Conservation (phyloP, 1,284 basidiomycete species). For the Leccinum ponderosum region DNA sequence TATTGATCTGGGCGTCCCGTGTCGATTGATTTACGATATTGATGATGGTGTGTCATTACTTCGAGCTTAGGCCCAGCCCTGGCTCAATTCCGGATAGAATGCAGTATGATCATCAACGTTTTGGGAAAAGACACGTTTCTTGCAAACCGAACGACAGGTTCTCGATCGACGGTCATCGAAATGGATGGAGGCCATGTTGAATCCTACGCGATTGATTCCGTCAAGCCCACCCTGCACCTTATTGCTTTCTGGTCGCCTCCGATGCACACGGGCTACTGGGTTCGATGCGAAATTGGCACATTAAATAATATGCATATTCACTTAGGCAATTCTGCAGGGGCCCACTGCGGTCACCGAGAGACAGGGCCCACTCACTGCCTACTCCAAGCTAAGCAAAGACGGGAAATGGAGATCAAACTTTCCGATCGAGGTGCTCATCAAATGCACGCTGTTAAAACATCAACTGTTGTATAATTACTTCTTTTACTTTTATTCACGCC, state of each 20-base stretch:
- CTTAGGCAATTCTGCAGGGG: constrained; percentile 33
- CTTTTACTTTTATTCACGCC: too few relatives aligned
- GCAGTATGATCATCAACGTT: constrained; percentile 36
- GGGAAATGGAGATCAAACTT: neutral
- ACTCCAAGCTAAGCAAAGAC: neutral
- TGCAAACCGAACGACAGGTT: constrained; percentile 41
- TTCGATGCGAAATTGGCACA: constrained; percentile 17
- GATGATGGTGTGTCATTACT: constrained; percentile 27
- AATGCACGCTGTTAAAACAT: neutral
- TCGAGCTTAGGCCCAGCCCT: neutral
- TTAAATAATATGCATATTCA: constrained; percentile 7
- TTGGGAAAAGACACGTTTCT: constrained; percentile 27
- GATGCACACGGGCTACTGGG: constrained; percentile 34
- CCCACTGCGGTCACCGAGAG: constrained; percentile 24
- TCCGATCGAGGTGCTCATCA: neutral
- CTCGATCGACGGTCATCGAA: constrained; percentile 40
- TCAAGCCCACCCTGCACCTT: constrained; percentile 35
- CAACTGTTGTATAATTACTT: too few relatives aligned
- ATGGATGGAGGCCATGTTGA: constrained; percentile 37
- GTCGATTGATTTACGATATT: constrained; percentile 29
- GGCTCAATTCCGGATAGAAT: constrained; percentile 25
- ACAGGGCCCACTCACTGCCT: constrained; percentile 7
- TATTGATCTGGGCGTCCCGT: constrained; percentile 31
- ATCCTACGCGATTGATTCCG: constrained; percentile 29
- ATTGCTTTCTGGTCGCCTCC: constrained; percentile 36